A percentile compares a stretch with the other conserved stretches of the same genome.
phyloP scores from a whole-genome alignment of 2,329 filamentous ascomycete species.

The Geoglossum cookeanum region DNA sequence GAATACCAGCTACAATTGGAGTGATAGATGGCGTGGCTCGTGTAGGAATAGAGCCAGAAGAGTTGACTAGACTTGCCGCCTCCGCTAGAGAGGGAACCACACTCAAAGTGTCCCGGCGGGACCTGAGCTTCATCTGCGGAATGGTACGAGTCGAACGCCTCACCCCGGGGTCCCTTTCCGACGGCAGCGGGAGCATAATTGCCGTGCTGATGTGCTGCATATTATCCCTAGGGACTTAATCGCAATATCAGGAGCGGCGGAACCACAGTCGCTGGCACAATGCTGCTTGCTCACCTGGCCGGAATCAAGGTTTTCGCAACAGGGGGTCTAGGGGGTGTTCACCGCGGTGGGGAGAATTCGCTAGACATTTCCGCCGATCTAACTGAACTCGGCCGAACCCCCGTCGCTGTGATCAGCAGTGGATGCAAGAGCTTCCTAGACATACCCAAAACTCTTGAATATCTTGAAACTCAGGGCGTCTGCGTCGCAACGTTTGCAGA shows the following conservation, averaged over 20 bases:
- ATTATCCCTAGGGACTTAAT: slow-evolving; percentile 32
- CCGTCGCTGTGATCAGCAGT: slow-evolving; percentile 71
- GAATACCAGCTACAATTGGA: slow-evolving; percentile 76
- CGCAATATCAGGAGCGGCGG: slow-evolving; percentile 63
- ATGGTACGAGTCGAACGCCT: slow-evolving; percentile 33
- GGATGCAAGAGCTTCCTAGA: slow-evolving; percentile 96
- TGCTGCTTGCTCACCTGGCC: slow-evolving; percentile 69
- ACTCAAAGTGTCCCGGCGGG: slow-evolving; percentile 69
- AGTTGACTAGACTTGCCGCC: slow-evolving; percentile 50
- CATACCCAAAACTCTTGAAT: slow-evolving; percentile 74
- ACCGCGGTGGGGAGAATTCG: slow-evolving; percentile 66
- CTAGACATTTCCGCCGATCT: slow-evolving; percentile 94
- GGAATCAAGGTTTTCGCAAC: slow-evolving; percentile 90
- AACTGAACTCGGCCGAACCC: slow-evolving; percentile 77
- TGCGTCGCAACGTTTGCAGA: slow-evolving; percentile 81
- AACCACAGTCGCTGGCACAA: slow-evolving; percentile 85
- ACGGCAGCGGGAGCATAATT: not conserved
- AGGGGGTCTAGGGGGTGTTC: slow-evolving; percentile 83
- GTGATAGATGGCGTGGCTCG: slow-evolving; percentile 66
- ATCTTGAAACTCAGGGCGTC: slow-evolving; percentile 53
- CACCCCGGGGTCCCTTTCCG: not conserved
- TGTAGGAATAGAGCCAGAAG: slow-evolving; percentile 54
- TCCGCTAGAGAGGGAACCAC: slow-evolving; percentile 47
- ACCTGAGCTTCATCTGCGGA: slow-evolving; percentile 66
- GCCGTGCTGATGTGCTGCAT: not conserved